Conservation (phyloP, 2,329 filamentous ascomycete genomes). For the Fusarium papillatum region DNA sequence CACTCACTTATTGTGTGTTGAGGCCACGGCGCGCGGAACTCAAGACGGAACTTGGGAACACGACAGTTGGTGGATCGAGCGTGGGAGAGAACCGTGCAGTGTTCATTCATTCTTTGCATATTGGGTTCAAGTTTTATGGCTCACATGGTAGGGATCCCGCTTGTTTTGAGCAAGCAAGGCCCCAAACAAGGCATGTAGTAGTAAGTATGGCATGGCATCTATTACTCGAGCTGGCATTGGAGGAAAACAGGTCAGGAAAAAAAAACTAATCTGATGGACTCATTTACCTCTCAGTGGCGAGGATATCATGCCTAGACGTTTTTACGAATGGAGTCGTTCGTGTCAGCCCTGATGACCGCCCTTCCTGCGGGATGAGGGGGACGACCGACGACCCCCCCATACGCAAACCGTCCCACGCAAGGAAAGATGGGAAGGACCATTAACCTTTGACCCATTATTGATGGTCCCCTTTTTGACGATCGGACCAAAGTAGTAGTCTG, state of each 20-base stretch:
- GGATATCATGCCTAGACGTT: constrained; percentile 1
- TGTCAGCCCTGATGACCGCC: constrained; percentile 3
- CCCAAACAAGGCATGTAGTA: not conserved
- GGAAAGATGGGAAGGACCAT: not conserved
- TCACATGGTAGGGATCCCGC: not conserved
- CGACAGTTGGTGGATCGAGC: not conserved
- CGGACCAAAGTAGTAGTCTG: not conserved
- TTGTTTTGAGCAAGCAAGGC: not conserved
- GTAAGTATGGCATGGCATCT: not conserved
- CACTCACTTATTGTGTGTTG: not conserved
- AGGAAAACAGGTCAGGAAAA: not conserved
- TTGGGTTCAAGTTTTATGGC: constrained; percentile 1
- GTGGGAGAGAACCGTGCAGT: not conserved
- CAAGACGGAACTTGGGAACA: not conserved
- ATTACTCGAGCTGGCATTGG: constrained; percentile 1
- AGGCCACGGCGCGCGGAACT: not conserved
- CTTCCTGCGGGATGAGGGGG: not conserved
- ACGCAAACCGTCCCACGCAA: not conserved
- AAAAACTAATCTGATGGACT: constrained; percentile 1
- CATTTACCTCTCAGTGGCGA: not conserved
- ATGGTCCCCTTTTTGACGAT: not conserved
- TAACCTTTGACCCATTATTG: not conserved
- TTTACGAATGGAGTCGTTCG: constrained; percentile 17
- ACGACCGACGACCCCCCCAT: not conserved
- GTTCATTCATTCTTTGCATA: not conserved